Evolutionary conservation across 805 yeast species (phyloP), one percentile per base, ranked within the genome.

Genomic region (Yarrowia hollandica): DNA sequence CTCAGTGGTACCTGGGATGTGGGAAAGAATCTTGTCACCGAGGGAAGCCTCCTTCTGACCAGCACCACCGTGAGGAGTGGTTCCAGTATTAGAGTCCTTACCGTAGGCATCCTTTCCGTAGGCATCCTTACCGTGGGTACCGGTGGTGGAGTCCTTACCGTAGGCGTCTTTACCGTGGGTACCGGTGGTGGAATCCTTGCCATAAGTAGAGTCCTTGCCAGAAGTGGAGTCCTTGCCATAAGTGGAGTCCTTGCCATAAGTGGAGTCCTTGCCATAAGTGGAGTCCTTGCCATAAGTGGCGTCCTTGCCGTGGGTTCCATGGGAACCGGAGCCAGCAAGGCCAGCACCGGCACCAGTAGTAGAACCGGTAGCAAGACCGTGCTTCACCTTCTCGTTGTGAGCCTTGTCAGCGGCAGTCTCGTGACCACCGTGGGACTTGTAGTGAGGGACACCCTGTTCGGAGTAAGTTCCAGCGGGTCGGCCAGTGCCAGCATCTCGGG

Each of bases 1-100:
- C 55, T 48, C 55, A 39, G 55, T n/a, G 19, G 55, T 48, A 33
- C 55, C 55, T 28, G 55, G 55, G 18, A 48, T 33, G 28, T 48
- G 55, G 9, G 55, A 19, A 4, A 31, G 39, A 30, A 48, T 11
- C 14, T 12, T n/a, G 18, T 48, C 55, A n/a, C 55, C 55, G 18
- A 48, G 39, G 33, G 55, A 48, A 33, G 55, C 39, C 39, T 34
- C 39, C 22, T n/a, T 16, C 22, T n/a, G 21, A 14, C 21, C 21
- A 16, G 39, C 6, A 25, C 28, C 28, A 25, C 9, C 6, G 28
- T 10, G 6, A 25, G 28, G 10, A 7, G 28, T 7, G 9, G 6
- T 25, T 10, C 10, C 10, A 14, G 16, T 15, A 14, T 12, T 11
- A 30, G 34, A 30, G 34, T 30, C 34, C 34, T 30, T 30, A 5